Conservation (phyloP, 2,329 filamentous ascomycete genomes). For the Cylindrodendrum hubeiense region DNA sequence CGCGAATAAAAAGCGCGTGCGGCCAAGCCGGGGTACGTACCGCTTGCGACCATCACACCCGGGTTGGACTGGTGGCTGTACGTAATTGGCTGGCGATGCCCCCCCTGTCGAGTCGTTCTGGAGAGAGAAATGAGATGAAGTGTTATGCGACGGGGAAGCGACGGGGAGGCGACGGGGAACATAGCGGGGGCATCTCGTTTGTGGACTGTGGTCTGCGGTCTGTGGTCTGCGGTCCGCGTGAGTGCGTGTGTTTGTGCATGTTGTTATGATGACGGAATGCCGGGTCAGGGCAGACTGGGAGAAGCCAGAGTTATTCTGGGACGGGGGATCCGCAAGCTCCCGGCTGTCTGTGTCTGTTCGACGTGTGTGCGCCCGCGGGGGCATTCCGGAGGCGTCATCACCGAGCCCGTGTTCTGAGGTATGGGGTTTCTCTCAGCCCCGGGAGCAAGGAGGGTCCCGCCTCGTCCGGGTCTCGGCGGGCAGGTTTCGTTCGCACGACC, state of each 20-base stretch:
- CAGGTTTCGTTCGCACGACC: constrained; percentile 29
- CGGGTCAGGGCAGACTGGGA: not conserved
- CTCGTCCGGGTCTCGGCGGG: constrained; percentile 1
- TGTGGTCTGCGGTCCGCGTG: not conserved
- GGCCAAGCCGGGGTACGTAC: not conserved
- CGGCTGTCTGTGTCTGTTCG: not conserved
- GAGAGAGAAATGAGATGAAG: constrained; percentile 39
- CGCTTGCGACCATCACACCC: constrained; percentile 7
- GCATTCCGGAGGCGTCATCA: constrained; percentile 28
- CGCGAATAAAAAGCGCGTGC: not conserved
- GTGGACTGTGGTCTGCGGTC: too few relatives aligned
- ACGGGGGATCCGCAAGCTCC: constrained; percentile 1
- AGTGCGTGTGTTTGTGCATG: constrained; percentile 1
- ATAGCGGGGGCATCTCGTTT: not conserved
- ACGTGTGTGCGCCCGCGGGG: constrained; percentile 4
- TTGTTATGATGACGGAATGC: constrained; percentile 31
- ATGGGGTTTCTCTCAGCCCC: constrained; percentile 3
- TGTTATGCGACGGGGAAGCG: constrained; percentile 31
- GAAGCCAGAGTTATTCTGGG: constrained; percentile 8
- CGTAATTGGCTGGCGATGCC: constrained; percentile 1
- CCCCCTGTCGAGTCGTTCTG: constrained; percentile 19
- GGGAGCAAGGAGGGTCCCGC: not conserved
- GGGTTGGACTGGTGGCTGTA: constrained; percentile 26
- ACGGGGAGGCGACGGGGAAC: not conserved
- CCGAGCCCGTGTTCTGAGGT: constrained; percentile 3